These are phyloP conservation scores for Eucalyptus marginata DNA, from an alignment of 345 rosid genomes.

Conservation along the genomic window DNA sequence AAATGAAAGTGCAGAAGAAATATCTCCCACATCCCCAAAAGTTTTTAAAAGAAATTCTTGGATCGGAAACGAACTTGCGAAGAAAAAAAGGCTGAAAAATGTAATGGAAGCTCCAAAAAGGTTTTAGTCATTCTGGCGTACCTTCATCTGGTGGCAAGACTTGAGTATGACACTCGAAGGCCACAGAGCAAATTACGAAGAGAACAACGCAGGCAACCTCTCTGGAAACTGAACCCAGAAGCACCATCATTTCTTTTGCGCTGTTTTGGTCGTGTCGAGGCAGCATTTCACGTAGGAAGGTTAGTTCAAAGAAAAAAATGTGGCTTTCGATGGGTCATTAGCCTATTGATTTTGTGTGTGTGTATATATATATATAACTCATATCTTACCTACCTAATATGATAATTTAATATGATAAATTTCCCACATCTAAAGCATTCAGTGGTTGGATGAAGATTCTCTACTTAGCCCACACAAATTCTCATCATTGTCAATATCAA, in stretches of 20 bases:
- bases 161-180: conserved; percentile 29
- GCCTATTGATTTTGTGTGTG: not conserved
- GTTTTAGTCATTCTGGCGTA: not conserved
- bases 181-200: conserved; percentile 6
- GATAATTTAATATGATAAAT: not conserved
- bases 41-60: not conserved
- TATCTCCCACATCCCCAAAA: not conserved
- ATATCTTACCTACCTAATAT: not conserved
- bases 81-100: not conserved
- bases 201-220: conserved; percentile 1
- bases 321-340: not conserved
- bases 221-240: not conserved
- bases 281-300: not conserved
- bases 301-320: not conserved
- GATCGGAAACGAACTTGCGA: not conserved
- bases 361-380: not conserved
- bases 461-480: not conserved
- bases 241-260: not conserved
- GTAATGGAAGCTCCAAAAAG: not conserved
- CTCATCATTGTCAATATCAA: not conserved
- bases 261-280: too few relatives aligned
- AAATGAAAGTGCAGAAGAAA: not conserved
- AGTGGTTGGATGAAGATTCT: not conserved
- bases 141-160: conserved; percentile 52
- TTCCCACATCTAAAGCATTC: not conserved